A percentile compares a stretch with the other conserved stretches of the same genome.
Evolutionary conservation across 2,329 filamentous ascomycete species (phyloP).

Genomic region (Fusarium beomiforme): DNA sequence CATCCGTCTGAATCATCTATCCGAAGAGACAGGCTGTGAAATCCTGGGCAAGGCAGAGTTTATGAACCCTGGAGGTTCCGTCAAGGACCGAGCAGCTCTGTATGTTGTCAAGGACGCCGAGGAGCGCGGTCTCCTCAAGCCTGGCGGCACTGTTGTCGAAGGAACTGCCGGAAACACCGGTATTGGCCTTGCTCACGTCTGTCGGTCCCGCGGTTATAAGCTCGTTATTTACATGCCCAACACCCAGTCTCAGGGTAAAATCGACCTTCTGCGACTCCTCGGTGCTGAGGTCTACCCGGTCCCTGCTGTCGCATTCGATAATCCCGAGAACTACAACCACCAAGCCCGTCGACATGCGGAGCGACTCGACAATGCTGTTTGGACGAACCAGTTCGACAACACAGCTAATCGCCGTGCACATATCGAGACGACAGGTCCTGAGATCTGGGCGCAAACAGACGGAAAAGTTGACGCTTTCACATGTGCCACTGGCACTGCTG

Average conservation of each 20-base stretch:
- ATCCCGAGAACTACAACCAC: constrained; percentile 98
- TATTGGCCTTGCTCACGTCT: constrained; percentile 97
- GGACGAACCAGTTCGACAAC: constrained; percentile 99
- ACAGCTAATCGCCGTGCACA: constrained; percentile 92
- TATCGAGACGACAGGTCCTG: constrained; percentile 95
- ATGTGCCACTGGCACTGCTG: constrained; percentile 91
- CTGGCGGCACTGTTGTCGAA: constrained; percentile 95
- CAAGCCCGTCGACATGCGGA: constrained; percentile 93
- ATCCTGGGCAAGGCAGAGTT: constrained; percentile 98
- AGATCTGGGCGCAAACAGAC: constrained; percentile 93
- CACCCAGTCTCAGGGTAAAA: constrained; percentile 97
- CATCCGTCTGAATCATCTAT: constrained; percentile 88
- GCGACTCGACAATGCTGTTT: constrained; percentile 85
- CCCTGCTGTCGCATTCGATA: constrained; percentile 93
- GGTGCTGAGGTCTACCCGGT: constrained; percentile 97
- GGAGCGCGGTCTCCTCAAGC: constrained; percentile 80
- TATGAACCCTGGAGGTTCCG: constrained; percentile 95
- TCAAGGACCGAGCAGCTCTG: constrained; percentile 95
- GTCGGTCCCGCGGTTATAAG: constrained; percentile 89
- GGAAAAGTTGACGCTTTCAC: constrained; percentile 94
- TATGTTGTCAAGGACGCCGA: constrained; percentile 96
- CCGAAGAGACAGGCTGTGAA: constrained; percentile 90
- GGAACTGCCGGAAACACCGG: constrained; percentile 98
- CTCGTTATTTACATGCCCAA: constrained; percentile 99
- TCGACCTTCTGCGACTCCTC: constrained; percentile 88